Evolutionary conservation across 805 yeast genomes (phyloP), one percentile per base, ranked within the genome.

Genomic region (Hanseniaspora taiwanica): DNA sequence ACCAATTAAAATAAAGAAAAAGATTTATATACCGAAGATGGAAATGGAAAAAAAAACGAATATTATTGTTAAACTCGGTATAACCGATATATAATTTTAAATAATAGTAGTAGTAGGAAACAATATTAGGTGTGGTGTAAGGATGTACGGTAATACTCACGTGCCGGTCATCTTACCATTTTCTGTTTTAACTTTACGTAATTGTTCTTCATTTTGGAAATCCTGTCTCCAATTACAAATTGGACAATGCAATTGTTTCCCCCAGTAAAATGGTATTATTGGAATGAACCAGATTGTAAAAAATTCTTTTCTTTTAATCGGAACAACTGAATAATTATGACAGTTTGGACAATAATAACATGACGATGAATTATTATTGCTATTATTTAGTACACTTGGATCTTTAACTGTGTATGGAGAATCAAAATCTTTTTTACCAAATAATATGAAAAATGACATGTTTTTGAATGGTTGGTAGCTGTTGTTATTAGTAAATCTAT

Each of bases 261-360:
- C 64, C 63, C 67, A 68, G 50, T 65, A 69, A 33, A 73, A 54
- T 3, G 80, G 80, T 3, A 74, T 46, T 12, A 74, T 49, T 1
- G 80, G 80, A 21, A 74, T 58, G 48, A 71, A 73, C 62, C 72
- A 74, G 8, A 74, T 39, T 0, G 76, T 63, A 27, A 76, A 63
- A 51, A 73, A 70, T 48, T 74, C 72, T 46, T 66, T 68, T 36
- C 74, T 61, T 45, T 73, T 67, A 8, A 72, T 60, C 0, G 78
- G 74, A 39, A 59, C 54, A 3, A 73, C 81, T 21, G 72, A 61
- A 42, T 63, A 62, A 51, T 76, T 76, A 48, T 74, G 78, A 46
- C 82, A 76, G 44, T 71, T 66, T 16, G 76, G 74, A 49, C 82
- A 76, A 44, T 65, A 68, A 14, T 61, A 38, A 5, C 51, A 43